These are phyloP conservation scores for Platismatia glauca DNA, from an alignment of 495 filamentous ascomycete species.

Conservation along the genomic window DNA sequence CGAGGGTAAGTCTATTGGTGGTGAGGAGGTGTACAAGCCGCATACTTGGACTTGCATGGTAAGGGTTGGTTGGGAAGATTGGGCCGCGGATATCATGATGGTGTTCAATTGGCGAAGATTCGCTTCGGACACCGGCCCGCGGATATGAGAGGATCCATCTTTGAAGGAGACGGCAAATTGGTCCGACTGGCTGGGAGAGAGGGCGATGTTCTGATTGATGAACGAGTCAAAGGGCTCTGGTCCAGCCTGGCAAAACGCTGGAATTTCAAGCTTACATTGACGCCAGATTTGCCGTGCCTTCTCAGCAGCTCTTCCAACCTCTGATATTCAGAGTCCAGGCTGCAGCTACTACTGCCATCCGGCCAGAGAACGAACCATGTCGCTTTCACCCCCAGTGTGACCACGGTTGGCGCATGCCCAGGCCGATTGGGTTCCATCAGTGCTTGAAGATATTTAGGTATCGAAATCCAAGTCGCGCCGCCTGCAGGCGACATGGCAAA, in stretches of 20 bases:
- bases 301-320: not conserved
- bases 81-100: not conserved
- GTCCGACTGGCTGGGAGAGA: not conserved
- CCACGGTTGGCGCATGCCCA: not conserved
- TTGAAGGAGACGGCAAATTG: conserved; percentile 2
- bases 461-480: not conserved
- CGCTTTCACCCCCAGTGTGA: not conserved
- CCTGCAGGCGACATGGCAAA: not conserved
- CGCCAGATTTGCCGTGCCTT: conserved; percentile 1
- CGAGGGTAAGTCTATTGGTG: not conserved
- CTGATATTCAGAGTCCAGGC: not conserved
- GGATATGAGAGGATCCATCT: not conserved
- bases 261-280: not conserved
- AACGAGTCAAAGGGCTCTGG: not conserved
- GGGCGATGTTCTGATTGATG: not conserved
- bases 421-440: not conserved
- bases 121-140: not conserved
- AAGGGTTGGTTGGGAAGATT: not conserved
- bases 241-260: not conserved
- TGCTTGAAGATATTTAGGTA: not conserved
- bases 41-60: conserved; percentile 3
- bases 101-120: conserved; percentile 2
- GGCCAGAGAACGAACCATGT: conserved; percentile 6
- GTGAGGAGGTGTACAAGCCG: conserved; percentile 4
- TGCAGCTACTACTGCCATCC: conserved; percentile 1